Evolutionary conservation across 1,284 basidiomycete genomes (phyloP), one percentile per base, ranked within the genome.

Genomic region (Phlebopus sp.): DNA sequence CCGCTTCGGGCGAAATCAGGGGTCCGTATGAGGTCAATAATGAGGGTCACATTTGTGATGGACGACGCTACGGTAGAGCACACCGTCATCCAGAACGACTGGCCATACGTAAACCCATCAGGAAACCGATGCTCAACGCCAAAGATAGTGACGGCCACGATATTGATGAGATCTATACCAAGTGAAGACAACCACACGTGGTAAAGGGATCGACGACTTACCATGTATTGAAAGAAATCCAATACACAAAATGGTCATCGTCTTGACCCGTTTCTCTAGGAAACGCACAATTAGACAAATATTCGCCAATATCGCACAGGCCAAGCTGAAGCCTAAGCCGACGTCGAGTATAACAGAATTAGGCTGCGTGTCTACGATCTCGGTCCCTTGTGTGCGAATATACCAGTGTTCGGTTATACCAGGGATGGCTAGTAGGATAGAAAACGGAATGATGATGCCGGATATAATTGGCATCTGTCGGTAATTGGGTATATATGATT

Each of bases 11-110:
- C 67, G 55, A 93, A 92, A 54, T 90, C 75, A 0, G 78, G 74
- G 0, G 83, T 90, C 13, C 63, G 67, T 5, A 78, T 46, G 35
- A 81, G 69, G 57, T 93, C 90, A 45, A 74, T 63, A 9, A 89
- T 72, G 2, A 94, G 70, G 0, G 83, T 87, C 37, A 84, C 52
- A 55, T 90, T 93, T 10, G 84, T 86, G 44, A 83, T 65, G 1
- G 78, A 68, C 0, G 86, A 87, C 0, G 78, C 79, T 11, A 81
- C 71, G 0, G 90, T 92, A 0, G 86, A 86, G 55, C 86, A 90
- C 7, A 90, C 70, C 0, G 84, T 88, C 68, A 89, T 78, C 90
- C 89, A 94, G 60, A 84, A 93, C 0, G 88, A 75, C 58, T 86
- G 78, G 1, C 82, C 78, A 50, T 82, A 86, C 1, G 84, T 83